phyloP scores from a whole-genome alignment of 257 asterid genomes.

The Thymus quinquecostatus region DNA sequence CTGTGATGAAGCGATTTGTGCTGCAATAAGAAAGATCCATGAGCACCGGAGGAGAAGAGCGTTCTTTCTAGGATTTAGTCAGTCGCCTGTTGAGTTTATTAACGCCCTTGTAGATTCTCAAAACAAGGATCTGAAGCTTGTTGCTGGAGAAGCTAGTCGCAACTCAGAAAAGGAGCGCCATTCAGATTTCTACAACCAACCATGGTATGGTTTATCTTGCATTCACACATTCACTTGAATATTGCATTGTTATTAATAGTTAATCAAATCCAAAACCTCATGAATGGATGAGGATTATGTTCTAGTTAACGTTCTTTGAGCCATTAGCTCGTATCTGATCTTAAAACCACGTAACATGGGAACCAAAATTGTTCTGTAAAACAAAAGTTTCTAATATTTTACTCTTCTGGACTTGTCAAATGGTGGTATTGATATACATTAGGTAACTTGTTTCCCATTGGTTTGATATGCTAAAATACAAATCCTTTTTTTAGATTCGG shows the following conservation, averaged over 20 bases:
- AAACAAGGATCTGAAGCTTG: conserved; percentile 81
- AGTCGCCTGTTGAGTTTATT: conserved; percentile 93
- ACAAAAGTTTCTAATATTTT: background rate
- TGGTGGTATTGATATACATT: background rate
- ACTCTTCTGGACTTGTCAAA: background rate
- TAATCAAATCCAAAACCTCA: background rate
- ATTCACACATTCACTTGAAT: conserved; percentile 22
- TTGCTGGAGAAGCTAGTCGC: conserved; percentile 79
- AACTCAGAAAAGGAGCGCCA: conserved; percentile 86
- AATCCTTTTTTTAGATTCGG: background rate
- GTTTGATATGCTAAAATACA: background rate
- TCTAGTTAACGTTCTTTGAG: background rate
- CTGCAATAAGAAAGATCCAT: conserved; percentile 89
- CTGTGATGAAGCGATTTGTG: conserved; percentile 92
- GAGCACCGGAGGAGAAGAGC: conserved; percentile 94
- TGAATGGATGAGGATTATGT: background rate
- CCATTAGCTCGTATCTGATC: background rate
- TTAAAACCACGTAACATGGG: conserved; percentile 13
- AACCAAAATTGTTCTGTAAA: conserved; percentile 17
- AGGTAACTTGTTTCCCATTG: background rate
- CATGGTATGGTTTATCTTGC: conserved; percentile 68
- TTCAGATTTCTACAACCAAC: conserved; percentile 86
- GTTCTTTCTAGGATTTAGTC: conserved; percentile 96
- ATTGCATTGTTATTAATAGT: background rate
- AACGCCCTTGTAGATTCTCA: conserved; percentile 90